These are phyloP conservation scores for Rhypophila decipiens DNA, from an alignment of 495 filamentous ascomycete genomes.

Conservation along the genomic window DNA sequence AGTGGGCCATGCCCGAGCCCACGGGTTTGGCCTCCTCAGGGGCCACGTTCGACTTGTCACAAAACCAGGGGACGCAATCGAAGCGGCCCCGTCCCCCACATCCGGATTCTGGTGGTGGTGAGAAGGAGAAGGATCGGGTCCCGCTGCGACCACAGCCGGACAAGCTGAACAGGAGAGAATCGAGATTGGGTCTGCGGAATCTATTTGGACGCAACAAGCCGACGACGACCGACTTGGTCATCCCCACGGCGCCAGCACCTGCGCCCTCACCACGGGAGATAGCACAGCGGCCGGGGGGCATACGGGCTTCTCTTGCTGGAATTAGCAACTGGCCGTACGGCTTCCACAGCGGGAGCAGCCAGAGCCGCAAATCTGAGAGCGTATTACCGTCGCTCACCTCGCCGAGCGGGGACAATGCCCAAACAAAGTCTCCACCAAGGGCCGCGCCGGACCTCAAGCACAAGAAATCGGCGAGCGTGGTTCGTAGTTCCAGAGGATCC, in stretches of 20 bases:
- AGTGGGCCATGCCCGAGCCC: constrained; percentile 14
- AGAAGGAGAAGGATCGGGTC: constrained; percentile 13
- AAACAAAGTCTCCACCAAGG: constrained; percentile 1
- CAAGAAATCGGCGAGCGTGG: constrained; percentile 27
- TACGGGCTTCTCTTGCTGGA: constrained; percentile 37
- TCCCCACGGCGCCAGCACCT: constrained; percentile 6
- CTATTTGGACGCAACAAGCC: constrained; percentile 39
- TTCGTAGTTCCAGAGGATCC: constrained; percentile 17
- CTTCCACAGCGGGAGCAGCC: constrained; percentile 15
- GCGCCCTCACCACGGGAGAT: constrained; percentile 12
- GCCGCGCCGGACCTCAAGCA: constrained; percentile 25
- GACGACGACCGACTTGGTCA: constrained; percentile 16
- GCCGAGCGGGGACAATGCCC: constrained; percentile 1
- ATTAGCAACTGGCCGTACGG: constrained; percentile 37
- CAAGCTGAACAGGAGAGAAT: constrained; percentile 36
- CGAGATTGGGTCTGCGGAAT: constrained; percentile 42
- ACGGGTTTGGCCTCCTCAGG: constrained; percentile 14
- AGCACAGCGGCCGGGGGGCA: constrained; percentile 24
- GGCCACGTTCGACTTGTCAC: constrained; percentile 14
- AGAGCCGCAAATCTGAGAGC: constrained; percentile 32
- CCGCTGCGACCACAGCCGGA: constrained; percentile 19
- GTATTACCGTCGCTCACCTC: constrained; percentile 20
- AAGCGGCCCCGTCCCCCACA: constrained; percentile 20
- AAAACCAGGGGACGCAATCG: constrained; percentile 11
- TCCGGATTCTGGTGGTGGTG: constrained; percentile 7